phyloP scores from a whole-genome alignment of 2,329 filamentous ascomycete species.

The Fusarium concolor region DNA sequence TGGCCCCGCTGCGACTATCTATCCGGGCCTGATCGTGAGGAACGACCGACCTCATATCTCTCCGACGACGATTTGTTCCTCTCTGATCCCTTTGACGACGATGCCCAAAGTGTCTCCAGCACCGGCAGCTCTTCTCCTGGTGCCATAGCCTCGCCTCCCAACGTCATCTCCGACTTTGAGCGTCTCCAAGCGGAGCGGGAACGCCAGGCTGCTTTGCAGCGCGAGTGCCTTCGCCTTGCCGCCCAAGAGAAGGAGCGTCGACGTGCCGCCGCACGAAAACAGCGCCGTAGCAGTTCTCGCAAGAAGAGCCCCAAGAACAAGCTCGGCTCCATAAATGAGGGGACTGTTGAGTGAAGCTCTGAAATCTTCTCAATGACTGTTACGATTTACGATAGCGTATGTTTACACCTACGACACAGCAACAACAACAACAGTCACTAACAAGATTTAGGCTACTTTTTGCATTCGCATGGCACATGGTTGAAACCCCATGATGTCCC shows the following conservation, averaged over 20 bases:
- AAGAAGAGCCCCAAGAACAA: conserved; percentile 65
- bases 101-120: conserved; percentile 61
- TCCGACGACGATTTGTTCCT: conserved; percentile 74
- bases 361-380: conserved; percentile 44
- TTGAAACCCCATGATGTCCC: conserved; percentile 42
- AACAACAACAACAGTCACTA: conserved; percentile 27
- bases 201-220: conserved; percentile 60
- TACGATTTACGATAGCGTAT: conserved; percentile 47
- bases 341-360: conserved; percentile 58
- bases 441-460: conserved; percentile 43
- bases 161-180: conserved; percentile 59
- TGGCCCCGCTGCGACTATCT: conserved; percentile 69
- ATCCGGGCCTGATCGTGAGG: conserved; percentile 54
- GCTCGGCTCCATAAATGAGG: conserved; percentile 57
- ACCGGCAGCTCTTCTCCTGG: conserved; percentile 55
- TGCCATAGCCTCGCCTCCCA: conserved; percentile 51
- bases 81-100: conserved; percentile 62
- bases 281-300: conserved; percentile 52
- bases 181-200: conserved; percentile 63
- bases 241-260: conserved; percentile 67
- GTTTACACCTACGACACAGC: neutral
- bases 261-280: conserved; percentile 54
- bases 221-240: conserved; percentile 63
- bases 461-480: conserved; percentile 38
- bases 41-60: conserved; percentile 66